Evolutionary conservation across 495 filamentous ascomycete genomes (phyloP).

Genomic region (Podospora conica): DNA sequence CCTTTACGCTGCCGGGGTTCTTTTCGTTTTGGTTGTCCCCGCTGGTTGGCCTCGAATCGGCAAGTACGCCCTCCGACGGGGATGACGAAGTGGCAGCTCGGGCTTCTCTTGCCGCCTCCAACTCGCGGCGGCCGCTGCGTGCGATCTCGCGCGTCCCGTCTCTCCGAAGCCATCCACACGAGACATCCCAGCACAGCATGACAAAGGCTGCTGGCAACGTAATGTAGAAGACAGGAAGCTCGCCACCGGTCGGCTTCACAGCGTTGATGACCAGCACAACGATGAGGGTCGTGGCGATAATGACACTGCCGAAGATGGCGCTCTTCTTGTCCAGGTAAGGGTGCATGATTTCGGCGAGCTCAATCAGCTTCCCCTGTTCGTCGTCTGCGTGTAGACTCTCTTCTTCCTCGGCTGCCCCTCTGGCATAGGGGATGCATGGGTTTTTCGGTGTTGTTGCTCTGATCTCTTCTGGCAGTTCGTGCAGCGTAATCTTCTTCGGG

Average conservation of each 20-base stretch:
- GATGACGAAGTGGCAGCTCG: slow-evolving; percentile 11
- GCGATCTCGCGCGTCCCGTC: slow-evolving; percentile 55
- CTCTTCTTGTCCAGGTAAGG: slow-evolving; percentile 59
- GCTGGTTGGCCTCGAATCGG: background rate
- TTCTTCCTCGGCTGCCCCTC: slow-evolving; percentile 48
- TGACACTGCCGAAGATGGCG: slow-evolving; percentile 51
- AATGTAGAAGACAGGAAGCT: slow-evolving; percentile 53
- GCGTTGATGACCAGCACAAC: slow-evolving; percentile 56
- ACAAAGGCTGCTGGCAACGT: slow-evolving; percentile 57
- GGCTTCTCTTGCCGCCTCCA: slow-evolving; percentile 41
- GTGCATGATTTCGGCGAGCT: slow-evolving; percentile 64
- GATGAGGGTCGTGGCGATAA: slow-evolving; percentile 57
- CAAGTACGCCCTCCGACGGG: background rate
- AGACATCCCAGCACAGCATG: slow-evolving; percentile 58
- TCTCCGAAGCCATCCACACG: slow-evolving; percentile 51
- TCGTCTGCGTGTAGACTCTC: slow-evolving; percentile 40
- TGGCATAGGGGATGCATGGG: slow-evolving; percentile 58
- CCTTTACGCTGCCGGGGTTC: background rate
- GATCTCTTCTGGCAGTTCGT: slow-evolving; percentile 53
- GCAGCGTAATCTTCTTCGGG: slow-evolving; percentile 57
- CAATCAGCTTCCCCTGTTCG: slow-evolving; percentile 47
- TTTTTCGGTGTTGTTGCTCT: slow-evolving; percentile 52
- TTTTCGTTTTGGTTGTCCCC: background rate
- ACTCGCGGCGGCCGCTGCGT: slow-evolving; percentile 44
- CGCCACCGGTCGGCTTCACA: slow-evolving; percentile 33